Base-by-base conservation (phyloP, 352 stramenopile genomes). In the Phytopythium vexans region DNA sequence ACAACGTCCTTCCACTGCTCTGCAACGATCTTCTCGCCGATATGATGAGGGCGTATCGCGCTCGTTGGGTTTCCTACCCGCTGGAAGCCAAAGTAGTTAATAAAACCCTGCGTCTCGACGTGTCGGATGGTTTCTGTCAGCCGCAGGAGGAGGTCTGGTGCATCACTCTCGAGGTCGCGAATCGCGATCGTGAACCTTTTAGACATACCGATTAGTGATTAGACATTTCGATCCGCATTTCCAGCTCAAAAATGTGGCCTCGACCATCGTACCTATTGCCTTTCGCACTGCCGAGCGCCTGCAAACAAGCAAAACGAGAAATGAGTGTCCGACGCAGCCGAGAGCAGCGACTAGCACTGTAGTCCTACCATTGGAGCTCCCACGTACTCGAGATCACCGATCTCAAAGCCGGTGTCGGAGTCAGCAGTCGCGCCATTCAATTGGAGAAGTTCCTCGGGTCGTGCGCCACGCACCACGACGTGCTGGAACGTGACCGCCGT, bases 21-120 rank as follows among this genome's bases (percentile, higher is more conserved):
- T 14, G 77, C 77, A 37, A 89, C 62, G 11, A 91, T 77, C 11
- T 79, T 71, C 49, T 88, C 67, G 11, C 83, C 83, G 41, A 92
- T 87, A 44, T 94, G 81, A 52, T 91, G 71, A 6, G 71, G 62
- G 9, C 81, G 72, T 8, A 91, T 59, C 0, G 43, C n/a, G 9
- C 63, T 77, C 0, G 63, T 60, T 1, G 79, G 77, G 1, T 74
- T 49, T 0, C 83, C 81, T 41, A 94, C 79, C 4, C 81, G 83
- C 57, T 94, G 81, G 54, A 89, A 88, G 8, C 83, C 81, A 65
- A 92, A 94, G 66, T 88, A 94, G 52, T 94, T 91, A n/a, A 74
- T 52, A 41, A 90, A 92, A 2, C 81, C 81, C 5, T 56, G 54
- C 14, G 34, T n/a, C 34, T 65, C 47, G 8, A 88, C 55, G 3